phyloP scores from a whole-genome alignment of 176 grass and related monocot species.

The Leersia perrieri region DNA sequence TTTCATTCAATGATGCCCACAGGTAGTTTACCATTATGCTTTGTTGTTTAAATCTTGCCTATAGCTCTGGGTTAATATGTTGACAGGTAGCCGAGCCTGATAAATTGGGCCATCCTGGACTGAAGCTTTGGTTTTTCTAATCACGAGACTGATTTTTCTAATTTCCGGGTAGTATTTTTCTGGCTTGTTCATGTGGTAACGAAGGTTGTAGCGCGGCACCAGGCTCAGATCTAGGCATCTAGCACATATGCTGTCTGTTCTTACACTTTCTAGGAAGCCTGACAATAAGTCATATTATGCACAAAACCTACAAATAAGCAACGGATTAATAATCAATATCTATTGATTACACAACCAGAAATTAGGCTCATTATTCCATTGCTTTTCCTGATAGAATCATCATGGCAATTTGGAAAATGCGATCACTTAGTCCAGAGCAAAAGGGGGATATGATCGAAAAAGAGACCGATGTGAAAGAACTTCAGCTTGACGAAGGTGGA shows the following conservation, averaged over 20 bases:
- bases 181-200: not conserved
- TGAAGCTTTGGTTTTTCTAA: no score
- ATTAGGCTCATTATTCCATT: not conserved
- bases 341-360: not conserved
- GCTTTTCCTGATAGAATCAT: slow-evolving; percentile 60
- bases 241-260: not conserved
- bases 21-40: slow-evolving; percentile 54
- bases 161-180: not conserved
- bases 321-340: not conserved
- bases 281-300: not conserved
- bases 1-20: slow-evolving; percentile 81
- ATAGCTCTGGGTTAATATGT: not conserved
- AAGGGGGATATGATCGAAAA: slow-evolving; percentile 60
- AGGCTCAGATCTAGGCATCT: not conserved
- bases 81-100: not conserved
- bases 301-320: slow-evolving; percentile 2
- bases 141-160: not conserved
- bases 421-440: slow-evolving; percentile 66
- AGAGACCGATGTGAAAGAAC: slow-evolving; percentile 58
- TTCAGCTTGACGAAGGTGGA: slow-evolving; percentile 50
- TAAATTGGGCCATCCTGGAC: not conserved
- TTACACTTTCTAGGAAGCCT: not conserved
- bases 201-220: not conserved
- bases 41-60: slow-evolving; percentile 6
- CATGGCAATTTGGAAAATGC: slow-evolving; percentile 76